Evolutionary conservation across 495 filamentous ascomycete genomes (phyloP), one percentile per base, ranked within the genome.

Genomic region (Chaetomium cochliodes): DNA sequence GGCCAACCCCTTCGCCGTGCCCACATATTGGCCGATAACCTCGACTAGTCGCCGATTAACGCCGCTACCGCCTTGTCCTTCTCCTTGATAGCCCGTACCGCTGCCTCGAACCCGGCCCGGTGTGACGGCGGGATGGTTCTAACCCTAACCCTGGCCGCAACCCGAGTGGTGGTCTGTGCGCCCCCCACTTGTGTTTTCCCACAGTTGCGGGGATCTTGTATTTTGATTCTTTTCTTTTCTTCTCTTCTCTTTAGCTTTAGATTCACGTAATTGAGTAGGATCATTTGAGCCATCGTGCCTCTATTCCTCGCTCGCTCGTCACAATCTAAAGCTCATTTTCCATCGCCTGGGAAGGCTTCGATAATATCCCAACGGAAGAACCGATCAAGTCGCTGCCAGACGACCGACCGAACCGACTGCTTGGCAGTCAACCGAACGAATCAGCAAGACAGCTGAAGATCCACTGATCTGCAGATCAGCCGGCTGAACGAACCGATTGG

Each of bases 21-120:
- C 51, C 26, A 54, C 26, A 33, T 54, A 15, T 54, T 54, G 26
- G 51, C 51, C 51, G 51, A 54, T 26, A 54, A 54, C 51, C 51
- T 12, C 51, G 51, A 54, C 26, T 54, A 26, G 13, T 54, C 51
- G 26, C 28, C 8, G 51, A 54, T 54, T 26, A 54, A 33, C 26
- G 51, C 51, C 15, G 51, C 51, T 8, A 26, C 51, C 15, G 51
- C 26, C 26, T 54, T 8, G 28, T 54, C 51, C 26, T 54, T 33
- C 51, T 54, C 7, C 26, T n/a, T 54, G 28, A 54, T 54, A 5
- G 51, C 51, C 51, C 15, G 16, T 18, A 16, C n/a, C n/a, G n/a
- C n/a, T n/a, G n/a, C n/a, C n/a, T n/a, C n/a, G n/a, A n/a, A n/a
- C n/a, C n/a, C n/a, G n/a, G n/a, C n/a, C n/a, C n/a, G n/a, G n/a